phyloP scores from a whole-genome alignment of 1,139 yeast species.

The Maudiozyma humilis region DNA sequence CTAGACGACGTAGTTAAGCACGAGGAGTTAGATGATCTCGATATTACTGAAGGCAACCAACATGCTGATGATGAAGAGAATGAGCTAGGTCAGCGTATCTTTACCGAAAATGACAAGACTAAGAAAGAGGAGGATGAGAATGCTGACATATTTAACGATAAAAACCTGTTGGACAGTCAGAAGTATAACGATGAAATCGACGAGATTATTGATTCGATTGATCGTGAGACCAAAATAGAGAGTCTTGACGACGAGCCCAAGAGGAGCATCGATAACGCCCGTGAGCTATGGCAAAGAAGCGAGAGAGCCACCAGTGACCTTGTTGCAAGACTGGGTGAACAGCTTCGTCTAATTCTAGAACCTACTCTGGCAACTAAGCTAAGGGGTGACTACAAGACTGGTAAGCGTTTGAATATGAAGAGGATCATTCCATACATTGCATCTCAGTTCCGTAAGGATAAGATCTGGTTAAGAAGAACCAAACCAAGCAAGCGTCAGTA shows the following conservation, averaged over 20 bases:
- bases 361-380: conserved; percentile 93
- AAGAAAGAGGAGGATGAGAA: conserved; percentile 27
- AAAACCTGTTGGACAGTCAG: conserved; percentile 32
- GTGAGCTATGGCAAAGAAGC: conserved; percentile 72
- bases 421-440: conserved; percentile 97
- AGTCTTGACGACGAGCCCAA: conserved; percentile 35
- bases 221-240: conserved; percentile 23
- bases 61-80: conserved; percentile 3
- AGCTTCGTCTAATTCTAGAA: conserved; percentile 81
- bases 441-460: conserved; percentile 92
- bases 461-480: conserved; percentile 96
- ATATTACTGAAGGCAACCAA: conserved; percentile 39
- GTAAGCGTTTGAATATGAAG: conserved; percentile 94
- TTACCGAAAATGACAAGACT: conserved; percentile 40
- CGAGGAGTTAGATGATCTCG: conserved; percentile 20
- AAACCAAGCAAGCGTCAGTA: conserved; percentile 96
- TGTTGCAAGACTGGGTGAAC: conserved; percentile 85
- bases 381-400: conserved; percentile 93
- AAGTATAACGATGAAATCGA: conserved; percentile 34
- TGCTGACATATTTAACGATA: conserved; percentile 9
- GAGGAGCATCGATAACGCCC: conserved; percentile 55
- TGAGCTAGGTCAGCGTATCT: conserved; percentile 33
- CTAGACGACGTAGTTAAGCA: conserved; percentile 19
- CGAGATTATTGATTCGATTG: conserved; percentile 30
- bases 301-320: conserved; percentile 80